These are phyloP conservation scores for Brasenia schreberi DNA, from an alignment of 164 flowering plant species.

Conservation along the genomic window DNA sequence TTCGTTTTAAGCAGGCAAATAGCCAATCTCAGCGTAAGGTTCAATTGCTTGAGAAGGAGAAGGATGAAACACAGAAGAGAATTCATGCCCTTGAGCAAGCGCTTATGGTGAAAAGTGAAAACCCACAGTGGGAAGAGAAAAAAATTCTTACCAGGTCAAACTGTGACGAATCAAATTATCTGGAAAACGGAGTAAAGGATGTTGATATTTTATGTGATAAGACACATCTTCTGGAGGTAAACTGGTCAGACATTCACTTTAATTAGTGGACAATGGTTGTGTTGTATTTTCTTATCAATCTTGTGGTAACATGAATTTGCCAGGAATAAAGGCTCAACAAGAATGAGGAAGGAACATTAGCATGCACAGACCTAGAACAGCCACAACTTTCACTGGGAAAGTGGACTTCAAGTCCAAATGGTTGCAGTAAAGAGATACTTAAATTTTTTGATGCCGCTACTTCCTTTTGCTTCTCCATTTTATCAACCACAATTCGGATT, in stretches of 20 bases:
- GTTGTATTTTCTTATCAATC: not conserved
- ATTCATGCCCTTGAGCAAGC: slow-evolving; percentile 36
- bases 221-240: not conserved
- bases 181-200: not conserved
- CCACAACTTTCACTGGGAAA: not conserved
- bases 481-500: no score
- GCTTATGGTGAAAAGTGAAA: slow-evolving; percentile 28
- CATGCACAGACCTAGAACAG: not conserved
- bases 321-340: not conserved
- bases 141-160: slow-evolving; percentile 8
- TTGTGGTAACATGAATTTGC: not conserved
- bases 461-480: no score
- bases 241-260: not conserved
- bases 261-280: not conserved
- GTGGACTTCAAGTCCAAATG: not conserved
- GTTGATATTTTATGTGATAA: not conserved
- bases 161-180: not conserved
- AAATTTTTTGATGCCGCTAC: no score
- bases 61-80: slow-evolving; percentile 25
- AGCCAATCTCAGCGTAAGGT: slow-evolving; percentile 40
- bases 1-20: slow-evolving; percentile 31
- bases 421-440: no score
- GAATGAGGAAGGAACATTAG: not conserved
- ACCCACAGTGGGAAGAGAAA: slow-evolving; percentile 10
- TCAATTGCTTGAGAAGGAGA: slow-evolving; percentile 47